These are phyloP conservation scores for Cynanchum wilfordii DNA, from an alignment of 257 asterid genomes.

Conservation along the genomic window DNA sequence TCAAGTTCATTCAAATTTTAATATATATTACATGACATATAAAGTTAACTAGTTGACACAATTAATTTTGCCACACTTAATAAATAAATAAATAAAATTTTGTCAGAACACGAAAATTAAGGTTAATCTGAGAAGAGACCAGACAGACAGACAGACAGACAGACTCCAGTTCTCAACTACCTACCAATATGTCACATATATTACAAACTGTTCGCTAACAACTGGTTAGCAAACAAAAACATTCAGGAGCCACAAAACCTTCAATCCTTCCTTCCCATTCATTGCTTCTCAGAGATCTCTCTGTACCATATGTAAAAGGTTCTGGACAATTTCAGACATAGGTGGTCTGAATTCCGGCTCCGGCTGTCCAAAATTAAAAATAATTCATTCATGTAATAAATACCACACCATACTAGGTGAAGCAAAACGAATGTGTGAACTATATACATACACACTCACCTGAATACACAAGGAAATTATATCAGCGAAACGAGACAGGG, in stretches of 20 bases:
- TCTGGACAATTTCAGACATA: conserved; percentile 87
- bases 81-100: no score
- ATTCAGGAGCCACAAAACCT: neutral
- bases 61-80: no score
- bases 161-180: neutral
- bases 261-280: neutral
- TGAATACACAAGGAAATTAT: conserved; percentile 82
- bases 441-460: conserved; percentile 28
- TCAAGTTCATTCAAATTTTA: no score
- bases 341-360: conserved; percentile 97
- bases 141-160: neutral
- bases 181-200: neutral
- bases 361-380: conserved; percentile 36
- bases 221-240: neutral
- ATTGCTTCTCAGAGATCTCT: conserved; percentile 23
- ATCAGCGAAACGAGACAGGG: conserved; percentile 87
- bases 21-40: no score
- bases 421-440: no score
- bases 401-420: no score
- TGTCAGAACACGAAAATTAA: neutral
- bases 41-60: no score
- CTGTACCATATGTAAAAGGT: conserved; percentile 49
- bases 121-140: neutral
- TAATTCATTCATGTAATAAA: no score
- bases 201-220: neutral